Evolutionary conservation across 2,329 filamentous ascomycete species (phyloP), one percentile per base, ranked within the genome.

Genomic region (Juglanconis juglandina): DNA sequence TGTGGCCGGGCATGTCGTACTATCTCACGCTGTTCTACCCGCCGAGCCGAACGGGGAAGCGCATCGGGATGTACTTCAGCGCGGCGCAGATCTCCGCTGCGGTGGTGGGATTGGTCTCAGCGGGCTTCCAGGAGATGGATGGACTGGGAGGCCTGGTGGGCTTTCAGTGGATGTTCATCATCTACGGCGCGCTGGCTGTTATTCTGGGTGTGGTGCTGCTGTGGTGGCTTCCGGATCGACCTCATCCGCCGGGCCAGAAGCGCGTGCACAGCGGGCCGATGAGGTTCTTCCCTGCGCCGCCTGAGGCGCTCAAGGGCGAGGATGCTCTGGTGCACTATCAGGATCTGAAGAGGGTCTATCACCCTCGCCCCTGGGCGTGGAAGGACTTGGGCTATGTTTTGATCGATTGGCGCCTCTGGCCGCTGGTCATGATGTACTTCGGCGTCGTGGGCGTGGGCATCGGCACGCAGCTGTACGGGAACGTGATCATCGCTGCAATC

Each of bases 1-100:
- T 96, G 88, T 96, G 92, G 92, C 92, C 92, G 0, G 92, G 92
- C 53, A 96, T 96, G 92, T 86, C 91, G 9, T 95, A 95, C 73
- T 96, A 96, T 70, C 80, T 96, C 51, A 96, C 92, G 0, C 81
- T 96, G 7, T 96, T 96, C 79, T 96, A 96, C 70, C 92, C 92
- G 6, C 92, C 92, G 0, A 91, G 90, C 5, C 84, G 90, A 11
- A 95, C 89, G 1, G 92, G 90, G 13, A 96, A 95, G 77, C 84
- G 92, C 44, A 96, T 96, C 65, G 92, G 92, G 42, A 85, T 89
- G 71, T 96, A 96, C 77, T 96, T 91, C 71, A 96, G 91, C 2
- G 92, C 92, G 1, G 85, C 91, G 0, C 92, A 96, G 72, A 85
- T 96, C 33, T 96, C 92, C 3, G 92, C 92, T 1, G 90, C 92